These are phyloP conservation scores for Xylaria sp. DNA, from an alignment of 2,329 filamentous ascomycete genomes.

Conservation along the genomic window DNA sequence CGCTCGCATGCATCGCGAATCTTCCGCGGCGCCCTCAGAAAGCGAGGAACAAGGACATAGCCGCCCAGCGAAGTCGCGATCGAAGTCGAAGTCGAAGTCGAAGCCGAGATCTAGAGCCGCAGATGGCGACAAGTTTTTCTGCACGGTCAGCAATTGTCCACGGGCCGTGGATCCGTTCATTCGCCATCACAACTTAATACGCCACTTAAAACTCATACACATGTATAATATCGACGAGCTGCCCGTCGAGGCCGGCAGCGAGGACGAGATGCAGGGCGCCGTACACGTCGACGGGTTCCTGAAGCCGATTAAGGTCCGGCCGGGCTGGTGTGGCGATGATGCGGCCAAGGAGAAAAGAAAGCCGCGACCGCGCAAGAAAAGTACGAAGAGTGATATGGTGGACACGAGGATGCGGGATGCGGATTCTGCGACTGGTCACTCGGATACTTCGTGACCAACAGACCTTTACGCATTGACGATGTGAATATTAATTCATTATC, in stretches of 20 bases:
- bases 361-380: neutral
- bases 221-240: conserved; percentile 43
- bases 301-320: conserved; percentile 60
- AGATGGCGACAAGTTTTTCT: conserved; percentile 44
- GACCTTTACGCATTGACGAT: neutral
- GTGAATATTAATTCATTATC: neutral
- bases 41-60: conserved; percentile 12
- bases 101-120: conserved; percentile 35
- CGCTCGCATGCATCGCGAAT: neutral
- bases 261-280: conserved; percentile 67
- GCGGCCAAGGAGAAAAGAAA: conserved; percentile 31
- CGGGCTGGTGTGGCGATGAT: conserved; percentile 59
- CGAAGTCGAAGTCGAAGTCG: conserved; percentile 36
- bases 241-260: conserved; percentile 52
- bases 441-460: too few relatives aligned
- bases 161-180: conserved; percentile 51
- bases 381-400: neutral
- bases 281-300: conserved; percentile 77
- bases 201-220: conserved; percentile 56
- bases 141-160: conserved; percentile 52
- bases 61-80: neutral
- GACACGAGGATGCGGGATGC: conserved; percentile 29
- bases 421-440: conserved; percentile 8
- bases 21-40: conserved; percentile 7
- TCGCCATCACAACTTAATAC: conserved; percentile 49